phyloP scores from a whole-genome alignment of 495 filamentous ascomycete species.

The Acidiella bohemica region DNA sequence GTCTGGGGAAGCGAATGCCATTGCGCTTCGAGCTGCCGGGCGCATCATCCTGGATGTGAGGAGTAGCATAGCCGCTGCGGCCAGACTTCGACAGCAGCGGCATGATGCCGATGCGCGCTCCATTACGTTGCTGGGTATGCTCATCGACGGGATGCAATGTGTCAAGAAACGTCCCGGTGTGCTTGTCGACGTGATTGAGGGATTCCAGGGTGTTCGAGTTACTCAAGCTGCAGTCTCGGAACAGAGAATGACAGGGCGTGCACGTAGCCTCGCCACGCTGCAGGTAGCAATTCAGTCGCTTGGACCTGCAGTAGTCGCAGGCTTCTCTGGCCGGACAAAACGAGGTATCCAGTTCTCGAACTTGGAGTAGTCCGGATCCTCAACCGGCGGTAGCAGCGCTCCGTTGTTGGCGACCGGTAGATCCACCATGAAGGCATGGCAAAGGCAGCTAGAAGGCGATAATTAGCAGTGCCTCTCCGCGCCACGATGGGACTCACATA shows the following conservation, averaged over 20 bases:
- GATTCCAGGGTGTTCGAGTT: slow-evolving; percentile 24
- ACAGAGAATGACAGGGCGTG: slow-evolving; percentile 66
- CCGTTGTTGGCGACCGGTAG: not conserved
- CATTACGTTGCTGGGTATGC: slow-evolving; percentile 33
- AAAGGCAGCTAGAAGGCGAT: not conserved
- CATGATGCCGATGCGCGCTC: slow-evolving; percentile 26
- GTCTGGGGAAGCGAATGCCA: slow-evolving; percentile 55
- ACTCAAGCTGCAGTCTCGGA: slow-evolving; percentile 55
- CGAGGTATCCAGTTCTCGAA: slow-evolving; percentile 29
- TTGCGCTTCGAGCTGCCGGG: slow-evolving; percentile 30
- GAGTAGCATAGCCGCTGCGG: not conserved
- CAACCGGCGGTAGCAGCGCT: not conserved
- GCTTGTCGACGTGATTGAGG: slow-evolving; percentile 32
- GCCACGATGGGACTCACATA: not conserved
- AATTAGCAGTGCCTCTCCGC: too few species aligned
- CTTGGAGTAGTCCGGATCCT: slow-evolving; percentile 15
- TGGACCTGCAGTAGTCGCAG: slow-evolving; percentile 61
- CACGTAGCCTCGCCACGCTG: slow-evolving; percentile 56
- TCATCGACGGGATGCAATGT: slow-evolving; percentile 40
- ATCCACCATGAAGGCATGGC: not conserved
- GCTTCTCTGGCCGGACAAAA: slow-evolving; percentile 34
- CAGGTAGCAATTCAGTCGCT: slow-evolving; percentile 62
- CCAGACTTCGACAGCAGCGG: slow-evolving; percentile 25
- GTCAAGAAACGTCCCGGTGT: slow-evolving; percentile 36
- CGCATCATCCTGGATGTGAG: slow-evolving; percentile 28